phyloP scores from a whole-genome alignment of 2,329 filamentous ascomycete genomes.

The Rugonectria rugulosa region DNA sequence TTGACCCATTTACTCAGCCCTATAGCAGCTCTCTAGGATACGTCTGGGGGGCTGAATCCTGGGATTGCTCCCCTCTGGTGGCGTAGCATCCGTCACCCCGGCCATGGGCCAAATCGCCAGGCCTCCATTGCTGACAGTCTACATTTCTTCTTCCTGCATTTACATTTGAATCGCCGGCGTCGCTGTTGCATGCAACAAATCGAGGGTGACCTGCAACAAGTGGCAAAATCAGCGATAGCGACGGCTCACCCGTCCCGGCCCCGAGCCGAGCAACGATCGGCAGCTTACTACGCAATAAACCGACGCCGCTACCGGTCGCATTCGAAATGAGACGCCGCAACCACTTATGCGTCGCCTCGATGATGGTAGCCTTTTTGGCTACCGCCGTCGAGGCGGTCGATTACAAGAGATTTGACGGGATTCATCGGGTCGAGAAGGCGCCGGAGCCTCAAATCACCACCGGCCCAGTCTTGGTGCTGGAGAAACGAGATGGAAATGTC shows the following conservation, averaged over 20 bases:
- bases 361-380: slow-evolving; percentile 32
- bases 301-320: slow-evolving; percentile 19
- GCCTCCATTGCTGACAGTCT: slow-evolving; percentile 39
- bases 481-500: slow-evolving; percentile 26
- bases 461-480: slow-evolving; percentile 27
- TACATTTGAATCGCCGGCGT: background rate
- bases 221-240: background rate
- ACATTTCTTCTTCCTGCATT: slow-evolving; percentile 19
- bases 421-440: slow-evolving; percentile 43
- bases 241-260: slow-evolving; percentile 1
- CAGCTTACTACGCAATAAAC: slow-evolving; percentile 12
- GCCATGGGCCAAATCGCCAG: slow-evolving; percentile 27
- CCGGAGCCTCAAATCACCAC: slow-evolving; percentile 29
- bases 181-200: background rate
- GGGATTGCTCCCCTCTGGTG: slow-evolving; percentile 34
- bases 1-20: slow-evolving; percentile 37
- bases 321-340: slow-evolving; percentile 33
- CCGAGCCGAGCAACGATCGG: slow-evolving; percentile 4
- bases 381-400: slow-evolving; percentile 35
- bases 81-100: slow-evolving; percentile 37
- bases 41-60: slow-evolving; percentile 20
- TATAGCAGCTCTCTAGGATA: slow-evolving; percentile 25
- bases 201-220: background rate
- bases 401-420: slow-evolving; percentile 40
- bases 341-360: slow-evolving; percentile 27